Evolutionary conservation across 306 rosid species (phyloP), one percentile per base, ranked within the genome.

Genomic region (Vachellia pachyceras): DNA sequence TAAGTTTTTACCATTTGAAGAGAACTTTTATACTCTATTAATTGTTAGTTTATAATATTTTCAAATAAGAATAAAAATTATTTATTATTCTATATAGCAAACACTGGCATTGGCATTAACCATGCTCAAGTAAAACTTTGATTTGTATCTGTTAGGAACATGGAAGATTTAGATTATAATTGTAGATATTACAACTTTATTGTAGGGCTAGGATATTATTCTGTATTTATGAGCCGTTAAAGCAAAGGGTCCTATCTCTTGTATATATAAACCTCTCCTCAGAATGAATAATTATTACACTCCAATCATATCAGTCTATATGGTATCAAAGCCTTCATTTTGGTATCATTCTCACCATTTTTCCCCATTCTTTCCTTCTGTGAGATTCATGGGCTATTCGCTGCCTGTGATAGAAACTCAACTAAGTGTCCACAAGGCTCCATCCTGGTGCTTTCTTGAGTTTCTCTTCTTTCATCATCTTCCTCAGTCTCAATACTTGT

Each of bases 361-460:
- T 50, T 15, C 0, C 6, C 1, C 8, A 50, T 6, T 5, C 5
- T 14, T 50, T 17, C 57, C n/a, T 5, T 5, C 7, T 17, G 10
- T 50, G 22, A 4, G 22, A 50, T 15, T 50, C 57, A 6, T 50
- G 57, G 10, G 20, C 23, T 50, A 50, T 17, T 50, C 5, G 57
- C 22, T 14, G 6, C 57, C 17, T 22, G 33, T 33, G 58, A 52
- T 29, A 75, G 42, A 44, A 63, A 79, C 77, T 66, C 68, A 58
- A 49, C 74, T 37, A 81, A 29, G 80, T 47, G 17, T 82, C 65
- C 2, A 88, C 80, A 33, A 88, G 86, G 78, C 89, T 88, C 91
- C 91, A 83, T 20, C 87, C 89, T 0, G 89, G 86, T n/a, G 69
- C 39, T 66, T 88, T 88, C 79, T 85, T 81, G 47, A 88, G 82